Percentiles rank a stretch among this genome's conserved stretches.
Evolutionary conservation across 371 early-diverging fungal genomes (phyloP).

Genomic region (Mortierella sp.): DNA sequence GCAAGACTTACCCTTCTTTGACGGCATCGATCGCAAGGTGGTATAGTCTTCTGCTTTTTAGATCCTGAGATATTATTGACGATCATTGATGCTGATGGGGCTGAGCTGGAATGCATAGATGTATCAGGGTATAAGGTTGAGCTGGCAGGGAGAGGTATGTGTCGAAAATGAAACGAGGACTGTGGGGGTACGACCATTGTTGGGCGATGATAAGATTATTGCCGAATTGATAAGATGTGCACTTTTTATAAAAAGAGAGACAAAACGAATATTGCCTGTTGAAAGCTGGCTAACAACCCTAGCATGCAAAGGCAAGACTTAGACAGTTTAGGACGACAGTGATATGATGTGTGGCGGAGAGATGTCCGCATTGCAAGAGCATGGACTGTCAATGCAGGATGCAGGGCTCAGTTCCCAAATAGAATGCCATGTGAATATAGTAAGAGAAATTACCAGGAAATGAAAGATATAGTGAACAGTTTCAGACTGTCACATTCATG

Average conservation of each 20-base stretch:
- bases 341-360: background rate
- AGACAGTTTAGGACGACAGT: background rate
- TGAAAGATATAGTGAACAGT: background rate
- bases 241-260: background rate
- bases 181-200: slow-evolving; percentile 45
- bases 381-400: background rate
- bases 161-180: slow-evolving; percentile 41
- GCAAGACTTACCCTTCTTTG: slow-evolving; percentile 48
- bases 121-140: slow-evolving; percentile 18
- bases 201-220: background rate
- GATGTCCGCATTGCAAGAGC: background rate
- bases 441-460: background rate
- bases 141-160: slow-evolving; percentile 19
- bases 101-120: slow-evolving; percentile 16
- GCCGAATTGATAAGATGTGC: background rate
- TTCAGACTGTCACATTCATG: background rate
- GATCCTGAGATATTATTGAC: slow-evolving; percentile 11
- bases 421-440: background rate
- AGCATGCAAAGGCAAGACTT: background rate
- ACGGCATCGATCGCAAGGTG: slow-evolving; percentile 55
- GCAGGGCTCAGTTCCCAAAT: background rate
- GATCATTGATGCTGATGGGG: slow-evolving; percentile 7
- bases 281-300: background rate
- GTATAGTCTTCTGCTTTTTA: slow-evolving; percentile 54
- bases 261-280: background rate